Base-by-base conservation (phyloP, 164 flowering plant species). In the Hamamelis virginiana region DNA sequence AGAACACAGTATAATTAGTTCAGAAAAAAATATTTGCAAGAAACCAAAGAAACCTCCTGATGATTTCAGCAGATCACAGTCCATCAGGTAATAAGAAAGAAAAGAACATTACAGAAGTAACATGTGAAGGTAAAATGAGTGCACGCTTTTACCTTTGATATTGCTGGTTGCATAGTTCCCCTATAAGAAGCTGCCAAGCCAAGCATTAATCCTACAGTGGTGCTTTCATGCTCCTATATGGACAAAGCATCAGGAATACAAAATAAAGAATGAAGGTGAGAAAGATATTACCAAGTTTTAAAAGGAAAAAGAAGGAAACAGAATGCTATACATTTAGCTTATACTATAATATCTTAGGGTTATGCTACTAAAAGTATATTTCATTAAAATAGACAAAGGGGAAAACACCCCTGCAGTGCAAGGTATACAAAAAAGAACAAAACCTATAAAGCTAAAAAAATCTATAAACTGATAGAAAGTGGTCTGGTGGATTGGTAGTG, bases 151-250 rank as follows among this genome's bases (percentile, higher is more conserved):
- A 91, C 99, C 97, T 91, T 95, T 45, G 93, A 85, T 81, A 95
- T 85, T 64, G 87, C 83, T 15, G 96, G 97, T 62, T 90, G 83
- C 99, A 95, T 92, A 16, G 98, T 91, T 22, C 98, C 96, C 75
- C 94, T 78, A 61, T 87, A 80, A 26, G 98, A 90, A 75, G 99
- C 97, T 46, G 98, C 97, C 62, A 95, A 81, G 69, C 99, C 99
- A 82, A 95, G 97, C 93, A 95, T 83, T 75, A 95, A 65, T 41
- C 96, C 99, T 44, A 90, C 90, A 14, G 91, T 89, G 21, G 99
- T 91, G 82, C 84, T 85, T 76, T 95, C 98, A 83, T 92, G 94
- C 66, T 88, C 96, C 98, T 95, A 66, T 25, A 43, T 59, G 26
- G 13, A 46, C 9, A 25, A 60, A 26, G 38, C 27, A 72, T 45